phyloP scores from a whole-genome alignment of 2,329 filamentous ascomycete genomes.

The Microsporum audouinii region DNA sequence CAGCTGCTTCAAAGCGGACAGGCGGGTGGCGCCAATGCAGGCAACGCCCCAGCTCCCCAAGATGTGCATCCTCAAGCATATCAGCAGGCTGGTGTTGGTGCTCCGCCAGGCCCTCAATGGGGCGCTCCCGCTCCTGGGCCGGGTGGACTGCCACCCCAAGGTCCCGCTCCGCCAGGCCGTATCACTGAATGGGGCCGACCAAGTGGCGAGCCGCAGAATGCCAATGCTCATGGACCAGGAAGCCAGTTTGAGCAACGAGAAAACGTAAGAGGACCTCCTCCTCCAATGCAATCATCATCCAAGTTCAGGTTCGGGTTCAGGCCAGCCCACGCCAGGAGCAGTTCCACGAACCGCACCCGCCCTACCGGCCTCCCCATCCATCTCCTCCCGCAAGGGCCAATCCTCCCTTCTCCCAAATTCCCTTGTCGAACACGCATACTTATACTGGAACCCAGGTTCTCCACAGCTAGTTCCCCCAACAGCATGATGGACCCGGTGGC shows the following conservation, averaged over 20 bases:
- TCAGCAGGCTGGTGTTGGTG: conserved; percentile 68
- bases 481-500: conserved; percentile 30
- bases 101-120: conserved; percentile 81
- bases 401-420: conserved; percentile 49
- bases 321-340: conserved; percentile 64
- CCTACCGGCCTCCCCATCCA: conserved; percentile 36
- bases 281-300: conserved; percentile 31
- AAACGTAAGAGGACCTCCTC: conserved; percentile 54
- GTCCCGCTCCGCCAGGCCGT: conserved; percentile 54
- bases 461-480: conserved; percentile 38
- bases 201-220: conserved; percentile 56
- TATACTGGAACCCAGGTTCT: conserved; percentile 42
- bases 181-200: conserved; percentile 52
- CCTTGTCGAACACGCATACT: conserved; percentile 41
- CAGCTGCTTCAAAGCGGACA: conserved; percentile 77
- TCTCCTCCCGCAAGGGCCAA: conserved; percentile 43
- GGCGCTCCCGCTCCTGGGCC: conserved; percentile 53
- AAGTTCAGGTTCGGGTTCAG: conserved; percentile 39
- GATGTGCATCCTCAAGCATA: conserved; percentile 95
- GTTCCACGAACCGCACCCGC: conserved; percentile 55
- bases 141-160: conserved; percentile 39
- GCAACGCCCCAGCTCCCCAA: conserved; percentile 61
- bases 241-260: conserved; percentile 69
- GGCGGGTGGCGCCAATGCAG: conserved; percentile 58
- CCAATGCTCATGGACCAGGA: conserved; percentile 41